phyloP scores from a whole-genome alignment of 2,329 filamentous ascomycete species.

The Cladosporium sp. region DNA sequence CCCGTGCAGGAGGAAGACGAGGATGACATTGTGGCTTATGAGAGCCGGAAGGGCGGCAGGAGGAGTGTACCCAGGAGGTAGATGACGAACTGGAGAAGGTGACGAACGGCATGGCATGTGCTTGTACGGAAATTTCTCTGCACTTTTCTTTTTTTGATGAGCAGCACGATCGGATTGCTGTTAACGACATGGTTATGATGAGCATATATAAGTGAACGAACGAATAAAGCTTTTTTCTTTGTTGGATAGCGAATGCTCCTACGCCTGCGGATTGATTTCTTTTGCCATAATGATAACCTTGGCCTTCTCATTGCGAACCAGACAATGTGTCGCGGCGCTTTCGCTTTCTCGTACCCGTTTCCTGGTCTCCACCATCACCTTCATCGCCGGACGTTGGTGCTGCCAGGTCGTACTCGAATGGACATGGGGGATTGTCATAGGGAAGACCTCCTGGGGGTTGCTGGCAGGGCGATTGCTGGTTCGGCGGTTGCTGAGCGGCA shows the following conservation, averaged over 20 bases:
- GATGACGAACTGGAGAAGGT: not conserved
- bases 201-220: not conserved
- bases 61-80: slow-evolving; percentile 15
- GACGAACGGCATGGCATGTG: slow-evolving; percentile 7
- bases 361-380: not conserved
- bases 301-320: not conserved
- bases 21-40: slow-evolving; percentile 27
- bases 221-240: not conserved
- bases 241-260: not conserved
- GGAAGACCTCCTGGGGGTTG: not conserved
- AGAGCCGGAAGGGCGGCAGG: slow-evolving; percentile 12
- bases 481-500: not conserved
- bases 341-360: not conserved
- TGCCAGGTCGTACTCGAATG: not conserved
- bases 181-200: slow-evolving; percentile 10
- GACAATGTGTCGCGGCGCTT: not conserved
- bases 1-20: slow-evolving; percentile 71
- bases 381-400: not conserved
- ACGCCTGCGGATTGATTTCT: not conserved
- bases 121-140: slow-evolving; percentile 3
- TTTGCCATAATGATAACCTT: not conserved
- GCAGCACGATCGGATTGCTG: not conserved
- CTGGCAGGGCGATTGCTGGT: not conserved
- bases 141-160: not conserved
- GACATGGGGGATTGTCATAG: not conserved